Evolutionary conservation across 306 rosid species (phyloP).

Genomic region (Pyrus betulifolia): DNA sequence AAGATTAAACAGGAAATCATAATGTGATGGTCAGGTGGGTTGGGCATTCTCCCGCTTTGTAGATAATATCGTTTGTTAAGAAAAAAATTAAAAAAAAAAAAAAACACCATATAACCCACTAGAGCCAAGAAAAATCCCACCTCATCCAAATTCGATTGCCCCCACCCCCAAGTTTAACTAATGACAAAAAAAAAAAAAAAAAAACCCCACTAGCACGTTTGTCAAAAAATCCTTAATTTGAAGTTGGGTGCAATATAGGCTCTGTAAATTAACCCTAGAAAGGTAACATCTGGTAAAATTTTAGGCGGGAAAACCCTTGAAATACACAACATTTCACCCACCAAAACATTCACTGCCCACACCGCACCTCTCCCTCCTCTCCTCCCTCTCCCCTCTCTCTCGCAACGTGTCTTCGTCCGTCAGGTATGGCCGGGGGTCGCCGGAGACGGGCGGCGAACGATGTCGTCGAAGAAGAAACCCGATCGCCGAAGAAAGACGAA

Average conservation of each 20-base stretch:
- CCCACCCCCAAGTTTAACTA: too few relatives aligned
- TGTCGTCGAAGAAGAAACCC: conserved; percentile 12
- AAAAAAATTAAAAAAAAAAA: too few relatives aligned
- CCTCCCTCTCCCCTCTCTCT: background rate
- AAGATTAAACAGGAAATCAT: too few relatives aligned
- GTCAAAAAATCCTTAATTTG: too few relatives aligned
- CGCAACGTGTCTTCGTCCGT: background rate
- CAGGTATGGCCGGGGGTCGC: conserved; percentile 20
- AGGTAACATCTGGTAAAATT: conserved; percentile 1
- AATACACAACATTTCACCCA: background rate
- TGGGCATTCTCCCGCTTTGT: rapidly evolving
- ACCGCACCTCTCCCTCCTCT: background rate
- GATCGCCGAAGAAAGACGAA: conserved; percentile 14
- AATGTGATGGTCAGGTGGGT: too few relatives aligned
- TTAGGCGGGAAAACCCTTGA: conserved; percentile 55
- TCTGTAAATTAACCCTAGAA: conserved; percentile 18
- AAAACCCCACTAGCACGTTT: too few relatives aligned
- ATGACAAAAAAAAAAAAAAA: too few relatives aligned
- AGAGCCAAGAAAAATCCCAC: too few relatives aligned
- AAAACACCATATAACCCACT: too few relatives aligned
- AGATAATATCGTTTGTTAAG: too few relatives aligned
- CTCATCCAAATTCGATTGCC: too few relatives aligned
- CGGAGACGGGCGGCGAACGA: conserved; percentile 6
- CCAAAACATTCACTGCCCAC: background rate
- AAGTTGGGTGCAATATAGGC: too few relatives aligned